Percentiles rank a stretch among this genome's conserved stretches.
phyloP scores from a whole-genome alignment of 75 land plant genomes.

The Cryptomeria japonica region DNA sequence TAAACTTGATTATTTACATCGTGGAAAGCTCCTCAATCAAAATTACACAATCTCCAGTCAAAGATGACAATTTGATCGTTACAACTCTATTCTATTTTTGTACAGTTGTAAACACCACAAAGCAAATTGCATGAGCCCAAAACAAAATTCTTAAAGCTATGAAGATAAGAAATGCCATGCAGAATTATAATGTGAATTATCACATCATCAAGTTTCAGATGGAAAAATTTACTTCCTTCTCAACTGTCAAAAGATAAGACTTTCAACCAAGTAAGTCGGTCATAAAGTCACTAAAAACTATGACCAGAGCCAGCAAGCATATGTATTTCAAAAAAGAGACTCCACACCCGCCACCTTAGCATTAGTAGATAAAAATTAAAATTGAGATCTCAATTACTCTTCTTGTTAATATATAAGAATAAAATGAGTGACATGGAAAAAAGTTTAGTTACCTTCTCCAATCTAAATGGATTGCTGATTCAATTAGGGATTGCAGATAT shows the following conservation, averaged over 20 bases:
- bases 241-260: not conserved
- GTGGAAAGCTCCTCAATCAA: not conserved
- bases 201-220: not conserved
- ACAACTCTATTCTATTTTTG: not conserved
- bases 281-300: not conserved
- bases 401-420: not conserved
- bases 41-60: not conserved
- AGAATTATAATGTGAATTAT: not conserved
- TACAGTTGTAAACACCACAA: not conserved
- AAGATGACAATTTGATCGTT: not conserved
- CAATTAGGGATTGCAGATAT: constrained; percentile 50
- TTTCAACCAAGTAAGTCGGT: not conserved
- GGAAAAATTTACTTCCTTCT: not conserved
- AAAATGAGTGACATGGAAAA: not conserved
- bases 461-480: constrained; percentile 58
- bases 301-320: not conserved
- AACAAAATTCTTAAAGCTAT: not conserved
- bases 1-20: not conserved
- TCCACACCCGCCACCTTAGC: not conserved
- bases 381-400: not conserved
- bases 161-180: not conserved
- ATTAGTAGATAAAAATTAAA: not conserved
- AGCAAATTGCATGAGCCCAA: not conserved
- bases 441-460: constrained; percentile 48
- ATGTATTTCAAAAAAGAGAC: not conserved